Evolutionary conservation across 2,329 filamentous ascomycete genomes (phyloP), one percentile per base, ranked within the genome.

Genomic region (Zalaria obscura): DNA sequence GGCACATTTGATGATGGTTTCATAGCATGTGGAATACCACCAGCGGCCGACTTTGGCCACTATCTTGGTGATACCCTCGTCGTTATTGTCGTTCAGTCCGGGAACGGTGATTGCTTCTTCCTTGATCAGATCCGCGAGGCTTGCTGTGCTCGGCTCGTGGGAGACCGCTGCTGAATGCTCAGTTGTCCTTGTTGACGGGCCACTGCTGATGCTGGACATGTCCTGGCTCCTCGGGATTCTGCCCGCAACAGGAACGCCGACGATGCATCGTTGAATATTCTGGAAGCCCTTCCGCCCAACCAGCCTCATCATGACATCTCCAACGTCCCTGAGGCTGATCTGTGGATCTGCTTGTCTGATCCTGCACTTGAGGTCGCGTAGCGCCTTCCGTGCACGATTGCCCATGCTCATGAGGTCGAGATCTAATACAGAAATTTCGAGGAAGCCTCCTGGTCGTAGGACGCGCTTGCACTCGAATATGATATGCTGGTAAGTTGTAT

Each of bases 21-120:
- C 89, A 58, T 95, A 96, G 66, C 89, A 95, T 40, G 83, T 77
- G 6, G 78, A 83, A 62, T 94, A 96, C 91, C 91, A 98, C 86
- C 89, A 96, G 35, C 91, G 75, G 2, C 87, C 89, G 7, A 96
- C 89, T 47, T 79, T 81, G 10, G 87, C 82, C 25, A 96, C 87
- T 71, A 93, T 93, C 55, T 85, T 88, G 9, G 86, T 85, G 55
- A 96, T 94, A 49, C 78, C 80, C 55, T 87, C 84, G 50, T 94
- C 86, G 25, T 82, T 63, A 25, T 56, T 58, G n/a, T 58, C 57
- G 34, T 44, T 45, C n/a, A 48, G 41, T 25, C 45, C 47, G 36
- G 58, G 33, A 49, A 52, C 5, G 51, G 49, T 47, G 47, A 68
- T 75, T 18, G 71, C 65, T 40, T 73, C 67, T 34, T 75, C 65